Base-by-base conservation (phyloP, 305 asterid species). In the Solanum hybrid region DNA sequence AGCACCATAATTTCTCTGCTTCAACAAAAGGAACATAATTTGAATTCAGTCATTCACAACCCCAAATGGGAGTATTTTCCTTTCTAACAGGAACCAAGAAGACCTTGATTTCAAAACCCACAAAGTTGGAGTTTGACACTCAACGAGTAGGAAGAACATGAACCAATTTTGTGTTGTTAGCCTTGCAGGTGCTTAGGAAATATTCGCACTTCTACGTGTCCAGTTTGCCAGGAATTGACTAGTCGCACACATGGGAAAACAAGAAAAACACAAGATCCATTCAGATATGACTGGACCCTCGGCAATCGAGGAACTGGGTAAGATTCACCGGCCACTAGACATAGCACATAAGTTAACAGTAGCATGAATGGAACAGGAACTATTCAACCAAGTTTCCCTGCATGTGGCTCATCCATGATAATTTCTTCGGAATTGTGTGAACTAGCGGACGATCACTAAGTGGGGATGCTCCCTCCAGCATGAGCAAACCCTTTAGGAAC, bases 1-100 rank as follows among this genome's bases (percentile, higher is more conserved):
- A 78, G 87, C 88, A 91, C 61, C 87, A 18, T 75, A 90, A 57
- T 87, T 67, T 83, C 87, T 89, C 86, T 86, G 89, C 89, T 87
- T 89, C 84, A 84, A 90, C 89, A 61, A 86, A 71, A 89, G 76
- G 42, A 78, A 33, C 69, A 90, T 73, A 78, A 35, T 46, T 18
- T 51, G 31, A 84, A 83, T 83, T 20, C 71, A 20, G 12, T 61
- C 71, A 61, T 61, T 51, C 34, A 51, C 75, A 84, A 84, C 87
- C 73, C 75, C 87, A 51, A 31, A 31, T 31, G 87, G 31, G 5
- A 26, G 40, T 51, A 34, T 22, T 51, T 29, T 84, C 39, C 87
- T 51, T 84, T 20, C 20, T 51, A 51, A 46, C 40, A 51, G 75
- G 40, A 84, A 84, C 40, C 75, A 83, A 84, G 87, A 84, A 18